These are phyloP conservation scores for Fremontodendron californicum DNA, from an alignment of 345 rosid species.

Conservation along the genomic window DNA sequence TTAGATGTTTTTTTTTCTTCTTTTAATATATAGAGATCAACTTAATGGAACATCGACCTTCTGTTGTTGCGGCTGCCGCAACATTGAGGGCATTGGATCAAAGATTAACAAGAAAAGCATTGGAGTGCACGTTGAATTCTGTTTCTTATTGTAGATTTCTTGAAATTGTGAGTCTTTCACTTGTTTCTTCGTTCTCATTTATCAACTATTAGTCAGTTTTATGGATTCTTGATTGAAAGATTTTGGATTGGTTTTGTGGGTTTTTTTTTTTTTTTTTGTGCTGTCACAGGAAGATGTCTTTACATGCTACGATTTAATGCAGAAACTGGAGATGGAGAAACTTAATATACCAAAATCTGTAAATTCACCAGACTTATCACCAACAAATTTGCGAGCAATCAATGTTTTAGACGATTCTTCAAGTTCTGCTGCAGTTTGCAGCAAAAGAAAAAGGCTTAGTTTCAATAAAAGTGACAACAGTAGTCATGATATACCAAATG, in stretches of 20 bases:
- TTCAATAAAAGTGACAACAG: slow-evolving; percentile 25
- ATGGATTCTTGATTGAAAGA: not conserved
- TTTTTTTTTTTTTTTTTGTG: too few relatives aligned
- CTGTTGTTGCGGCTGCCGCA: slow-evolving; percentile 54
- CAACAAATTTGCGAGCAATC: not conserved
- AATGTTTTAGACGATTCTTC: slow-evolving; percentile 19
- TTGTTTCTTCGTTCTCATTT: not conserved
- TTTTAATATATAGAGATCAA: slow-evolving; percentile 35
- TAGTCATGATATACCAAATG: too few relatives aligned
- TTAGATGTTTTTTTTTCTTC: not conserved
- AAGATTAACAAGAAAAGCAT: slow-evolving; percentile 30
- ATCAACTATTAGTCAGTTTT: not conserved
- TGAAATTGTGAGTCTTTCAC: slow-evolving; percentile 45
- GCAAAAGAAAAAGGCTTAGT: slow-evolving; percentile 36
- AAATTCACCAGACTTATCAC: not conserved
- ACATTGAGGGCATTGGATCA: slow-evolving; percentile 37
- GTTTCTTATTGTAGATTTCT: slow-evolving; percentile 31
- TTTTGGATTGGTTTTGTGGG: not conserved
- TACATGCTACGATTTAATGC: slow-evolving; percentile 44
- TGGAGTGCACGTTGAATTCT: slow-evolving; percentile 38
- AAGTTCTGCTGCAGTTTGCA: slow-evolving; percentile 16
- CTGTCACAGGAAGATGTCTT: slow-evolving; percentile 50
- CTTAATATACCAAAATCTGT: not conserved
- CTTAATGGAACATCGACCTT: slow-evolving; percentile 43
- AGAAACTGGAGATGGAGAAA: slow-evolving; percentile 22